A percentile compares a stretch with the other conserved stretches of the same genome.
phyloP scores from a whole-genome alignment of 176 grass and related monocot genomes.

The Rhynchospora tenuis region DNA sequence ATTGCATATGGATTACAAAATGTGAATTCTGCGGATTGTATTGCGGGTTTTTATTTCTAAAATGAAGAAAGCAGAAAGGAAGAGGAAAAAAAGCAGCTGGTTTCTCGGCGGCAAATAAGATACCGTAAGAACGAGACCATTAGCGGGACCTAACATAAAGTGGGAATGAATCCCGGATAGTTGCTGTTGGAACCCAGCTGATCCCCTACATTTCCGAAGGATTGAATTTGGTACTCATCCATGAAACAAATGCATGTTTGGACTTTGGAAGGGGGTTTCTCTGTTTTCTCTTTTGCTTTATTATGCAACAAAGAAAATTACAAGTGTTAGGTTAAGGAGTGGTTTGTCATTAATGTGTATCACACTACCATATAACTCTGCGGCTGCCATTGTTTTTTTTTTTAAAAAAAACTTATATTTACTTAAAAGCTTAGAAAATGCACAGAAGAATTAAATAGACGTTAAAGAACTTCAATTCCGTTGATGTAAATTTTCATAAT shows the following conservation, averaged over 20 bases:
- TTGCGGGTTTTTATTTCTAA: not conserved
- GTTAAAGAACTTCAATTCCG: not conserved
- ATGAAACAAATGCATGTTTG: not conserved
- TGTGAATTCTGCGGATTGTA: not conserved
- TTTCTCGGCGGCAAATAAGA: constrained; percentile 3
- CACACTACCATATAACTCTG: too few relatives aligned
- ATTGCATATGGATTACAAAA: not conserved
- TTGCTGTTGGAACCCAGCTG: not conserved
- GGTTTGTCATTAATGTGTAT: not conserved
- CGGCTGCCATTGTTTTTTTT: too few relatives aligned
- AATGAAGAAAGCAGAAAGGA: not conserved
- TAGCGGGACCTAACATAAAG: not conserved
- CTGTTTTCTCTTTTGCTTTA: not conserved
- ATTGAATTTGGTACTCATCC: not conserved
- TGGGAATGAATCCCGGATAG: not conserved
- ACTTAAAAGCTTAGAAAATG: too few relatives aligned
- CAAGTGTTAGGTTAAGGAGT: not conserved
- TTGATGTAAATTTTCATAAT: not conserved
- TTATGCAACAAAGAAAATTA: not conserved
- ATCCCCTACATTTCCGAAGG: not conserved
- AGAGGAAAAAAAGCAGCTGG: not conserved
- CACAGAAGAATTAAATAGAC: not conserved
- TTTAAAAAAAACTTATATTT: too few relatives aligned
- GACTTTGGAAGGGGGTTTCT: not conserved
- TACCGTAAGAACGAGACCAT: not conserved